Percentiles rank a stretch among this genome's conserved stretches.
These are phyloP conservation scores for Leccinum olivaceopallidum DNA, from an alignment of 768 basidiomycete species.

Conservation along the genomic window DNA sequence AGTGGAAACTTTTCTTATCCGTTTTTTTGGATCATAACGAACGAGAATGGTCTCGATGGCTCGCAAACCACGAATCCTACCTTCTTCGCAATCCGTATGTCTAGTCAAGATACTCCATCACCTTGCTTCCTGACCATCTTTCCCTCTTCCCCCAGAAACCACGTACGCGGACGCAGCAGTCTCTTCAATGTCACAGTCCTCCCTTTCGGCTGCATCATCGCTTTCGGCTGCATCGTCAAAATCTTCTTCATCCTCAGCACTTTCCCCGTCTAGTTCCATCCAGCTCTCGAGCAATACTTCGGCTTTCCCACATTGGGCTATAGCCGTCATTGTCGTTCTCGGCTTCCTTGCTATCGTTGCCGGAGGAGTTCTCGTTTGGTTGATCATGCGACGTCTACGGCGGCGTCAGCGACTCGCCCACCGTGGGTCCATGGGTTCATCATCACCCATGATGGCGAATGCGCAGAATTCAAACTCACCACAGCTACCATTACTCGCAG, in stretches of 20 bases:
- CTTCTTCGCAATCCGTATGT: constrained; percentile 82
- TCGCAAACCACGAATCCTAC: constrained; percentile 65
- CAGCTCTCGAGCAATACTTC: constrained; percentile 41
- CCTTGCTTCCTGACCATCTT: constrained; percentile 11
- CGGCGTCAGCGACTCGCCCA: constrained; percentile 50
- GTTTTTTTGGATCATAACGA: constrained; percentile 79
- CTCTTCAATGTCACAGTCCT: constrained; percentile 50
- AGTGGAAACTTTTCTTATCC: constrained; percentile 56
- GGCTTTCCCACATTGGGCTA: constrained; percentile 85
- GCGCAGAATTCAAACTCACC: constrained; percentile 43
- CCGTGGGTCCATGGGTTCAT: constrained; percentile 76
- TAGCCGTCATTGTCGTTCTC: constrained; percentile 85
- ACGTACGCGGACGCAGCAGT: constrained; percentile 68
- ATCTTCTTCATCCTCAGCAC: constrained; percentile 30
- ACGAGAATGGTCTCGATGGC: constrained; percentile 55
- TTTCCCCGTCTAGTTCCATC: constrained; percentile 39
- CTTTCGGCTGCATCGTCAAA: constrained; percentile 42
- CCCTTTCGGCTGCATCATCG: constrained; percentile 31
- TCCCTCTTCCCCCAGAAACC: constrained; percentile 52
- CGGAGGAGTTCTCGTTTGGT: constrained; percentile 64
- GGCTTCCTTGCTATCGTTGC: constrained; percentile 82
- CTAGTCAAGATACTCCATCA: background rate
- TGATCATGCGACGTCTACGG: constrained; percentile 71
- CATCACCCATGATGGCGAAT: constrained; percentile 82
- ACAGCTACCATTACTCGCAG: constrained; percentile 49